Conservation (phyloP, 1,284 basidiomycete species). For the Thelephora terrestris region DNA sequence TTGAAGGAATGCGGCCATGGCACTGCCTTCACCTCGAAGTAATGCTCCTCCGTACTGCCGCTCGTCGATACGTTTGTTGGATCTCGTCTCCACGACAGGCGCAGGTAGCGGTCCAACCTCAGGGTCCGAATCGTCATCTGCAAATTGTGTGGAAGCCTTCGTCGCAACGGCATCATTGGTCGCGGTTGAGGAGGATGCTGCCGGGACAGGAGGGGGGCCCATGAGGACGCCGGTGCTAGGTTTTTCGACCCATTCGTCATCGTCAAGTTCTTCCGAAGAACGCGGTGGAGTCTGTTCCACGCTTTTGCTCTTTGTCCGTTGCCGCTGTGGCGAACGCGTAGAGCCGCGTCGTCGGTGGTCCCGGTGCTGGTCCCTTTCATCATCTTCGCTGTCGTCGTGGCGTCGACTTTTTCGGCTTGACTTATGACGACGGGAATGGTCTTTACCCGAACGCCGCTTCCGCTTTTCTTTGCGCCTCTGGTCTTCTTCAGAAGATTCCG, state of each 20-base stretch:
- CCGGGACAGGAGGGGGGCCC: constrained; percentile 20
- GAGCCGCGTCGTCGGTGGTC: constrained; percentile 15
- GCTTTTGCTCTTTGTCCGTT: constrained; percentile 16
- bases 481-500: constrained; percentile 53
- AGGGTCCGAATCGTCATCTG: constrained; percentile 35
- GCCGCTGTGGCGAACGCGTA: background rate
- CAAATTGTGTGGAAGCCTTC: background rate
- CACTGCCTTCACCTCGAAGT: constrained; percentile 89
- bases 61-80: constrained; percentile 52
- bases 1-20: constrained; percentile 92
- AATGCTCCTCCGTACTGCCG: constrained; percentile 79
- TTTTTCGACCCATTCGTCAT: constrained; percentile 69
- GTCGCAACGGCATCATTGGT: background rate
- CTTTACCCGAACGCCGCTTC: constrained; percentile 18
- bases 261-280: constrained; percentile 30
- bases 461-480: constrained; percentile 24
- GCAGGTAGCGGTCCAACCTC: constrained; percentile 54
- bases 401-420: constrained; percentile 20
- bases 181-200: constrained; percentile 5
- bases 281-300: constrained; percentile 18
- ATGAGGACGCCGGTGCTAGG: constrained; percentile 25
- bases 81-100: constrained; percentile 24
- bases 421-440: constrained; percentile 27
- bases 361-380: constrained; percentile 13
- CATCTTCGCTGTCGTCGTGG: constrained; percentile 12